Evolutionary conservation across 129 eudicot species (phyloP).

Genomic region (Lactuca saligna): DNA sequence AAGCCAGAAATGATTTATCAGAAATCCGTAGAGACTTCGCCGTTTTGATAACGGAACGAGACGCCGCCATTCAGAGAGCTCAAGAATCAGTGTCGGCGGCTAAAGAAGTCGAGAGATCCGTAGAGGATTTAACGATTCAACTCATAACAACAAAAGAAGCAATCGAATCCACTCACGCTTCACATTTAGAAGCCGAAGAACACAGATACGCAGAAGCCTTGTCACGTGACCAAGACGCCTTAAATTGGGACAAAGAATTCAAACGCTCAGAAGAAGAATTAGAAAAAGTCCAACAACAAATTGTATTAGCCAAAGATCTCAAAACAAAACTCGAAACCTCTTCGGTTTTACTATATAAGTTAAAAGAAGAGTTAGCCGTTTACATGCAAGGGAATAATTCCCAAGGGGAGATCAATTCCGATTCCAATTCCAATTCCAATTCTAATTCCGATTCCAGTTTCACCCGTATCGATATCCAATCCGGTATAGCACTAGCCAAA

Average conservation of each 20-base stretch:
- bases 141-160: constrained; percentile 77
- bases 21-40: constrained; percentile 52
- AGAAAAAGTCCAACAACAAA: constrained; percentile 47
- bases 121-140: constrained; percentile 81
- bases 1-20: constrained; percentile 55
- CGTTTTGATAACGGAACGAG: constrained; percentile 49
- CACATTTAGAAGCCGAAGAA: constrained; percentile 90
- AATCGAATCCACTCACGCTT: constrained; percentile 73
- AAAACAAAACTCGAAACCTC: constrained; percentile 63
- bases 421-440: neutral
- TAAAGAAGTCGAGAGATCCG: constrained; percentile 65
- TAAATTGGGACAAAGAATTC: constrained; percentile 61
- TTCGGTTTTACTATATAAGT: constrained; percentile 48
- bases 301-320: constrained; percentile 51
- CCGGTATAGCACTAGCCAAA: constrained; percentile 43
- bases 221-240: constrained; percentile 59
- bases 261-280: constrained; percentile 68
- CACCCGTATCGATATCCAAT: constrained; percentile 52
- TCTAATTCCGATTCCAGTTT: constrained; percentile 24
- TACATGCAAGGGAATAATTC: constrained; percentile 69
- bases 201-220: constrained; percentile 60
- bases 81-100: constrained; percentile 57
- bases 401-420: constrained; percentile 15
- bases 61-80: constrained; percentile 58
- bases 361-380: constrained; percentile 70